Base-by-base conservation (phyloP, 2,329 filamentous ascomycete species). In the Colletotrichum sp. region DNA sequence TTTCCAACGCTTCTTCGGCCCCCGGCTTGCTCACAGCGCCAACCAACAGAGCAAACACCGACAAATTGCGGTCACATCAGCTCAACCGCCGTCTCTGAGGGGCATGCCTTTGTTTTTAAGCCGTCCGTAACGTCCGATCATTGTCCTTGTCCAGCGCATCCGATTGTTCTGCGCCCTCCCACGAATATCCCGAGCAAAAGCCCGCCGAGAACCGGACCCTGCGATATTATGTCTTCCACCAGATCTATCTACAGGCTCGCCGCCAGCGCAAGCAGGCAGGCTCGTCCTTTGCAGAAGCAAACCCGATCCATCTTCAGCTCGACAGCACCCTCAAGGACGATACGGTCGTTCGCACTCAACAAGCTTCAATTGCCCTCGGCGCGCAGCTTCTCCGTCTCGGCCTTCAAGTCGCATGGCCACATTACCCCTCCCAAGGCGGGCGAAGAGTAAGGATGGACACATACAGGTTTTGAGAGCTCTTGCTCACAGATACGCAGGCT, bases 371-470 rank as follows among this genome's bases (percentile, higher is more conserved):
- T 69, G 75, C 69, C 66, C 64, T 76, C 74, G 63, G 77, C 77
- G 34, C 81, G 93, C 81, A 84, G 83, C 70, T 97, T 98, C 83
- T 94, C 94, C 57, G 91, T 90, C 13, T 93, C 93, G 6, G 82
- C 90, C 13, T 81, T 87, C 72, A 84, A 86, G 70, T 86, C 84
- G 66, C 97, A 99, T 84, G 95, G 94, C 63, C 95, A 99, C 84
- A 86, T 98, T 80, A 92, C 93, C 72, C 91, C 94, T 34, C 96
- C 97, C 3, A 96, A 96, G 86, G 91, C 95, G 0, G 97, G 97
- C 64, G 95, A 99, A 90, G 97, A 98, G 95, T 98, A 88, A 82
- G 93, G n/a, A 21, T 86, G 1, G 26, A 43, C 34, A 48, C n/a
- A 12, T 26, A 6, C 7, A 30, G 16, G 55, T 9, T 18, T 30